phyloP scores from a whole-genome alignment of 495 filamentous ascomycete genomes.

The Lasiosphaeria miniovina region DNA sequence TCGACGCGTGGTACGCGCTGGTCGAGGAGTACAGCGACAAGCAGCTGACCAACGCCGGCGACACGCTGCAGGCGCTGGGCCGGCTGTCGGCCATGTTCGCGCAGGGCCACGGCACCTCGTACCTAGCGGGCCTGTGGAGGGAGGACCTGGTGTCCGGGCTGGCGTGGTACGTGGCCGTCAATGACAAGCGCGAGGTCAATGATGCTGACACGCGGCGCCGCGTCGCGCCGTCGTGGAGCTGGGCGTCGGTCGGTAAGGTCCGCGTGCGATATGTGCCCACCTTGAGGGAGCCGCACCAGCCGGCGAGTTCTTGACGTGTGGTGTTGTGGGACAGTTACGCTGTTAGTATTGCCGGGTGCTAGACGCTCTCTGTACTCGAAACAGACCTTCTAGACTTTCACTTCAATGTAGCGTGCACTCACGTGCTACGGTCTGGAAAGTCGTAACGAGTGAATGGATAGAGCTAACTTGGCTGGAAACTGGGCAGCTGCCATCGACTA shows the following conservation, averaged over 20 bases:
- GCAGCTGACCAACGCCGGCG: conserved; percentile 11
- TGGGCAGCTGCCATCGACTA: no score
- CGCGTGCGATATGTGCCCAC: conserved; percentile 13
- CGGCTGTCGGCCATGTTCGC: conserved; percentile 16
- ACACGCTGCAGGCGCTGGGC: conserved; percentile 18
- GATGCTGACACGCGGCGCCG: neutral
- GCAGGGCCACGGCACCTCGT: conserved; percentile 10
- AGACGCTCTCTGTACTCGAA: no score
- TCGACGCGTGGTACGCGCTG: conserved; percentile 16
- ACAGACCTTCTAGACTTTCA: no score
- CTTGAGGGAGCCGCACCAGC: neutral
- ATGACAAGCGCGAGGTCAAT: conserved; percentile 9
- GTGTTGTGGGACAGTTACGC: no score
- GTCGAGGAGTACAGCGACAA: conserved; percentile 17
- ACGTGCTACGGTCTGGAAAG: no score
- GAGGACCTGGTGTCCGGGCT: conserved; percentile 20
- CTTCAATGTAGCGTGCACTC: no score
- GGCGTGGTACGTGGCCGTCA: conserved; percentile 22
- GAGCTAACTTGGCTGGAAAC: no score
- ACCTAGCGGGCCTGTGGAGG: conserved; percentile 25
- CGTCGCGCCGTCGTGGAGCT: conserved; percentile 22
- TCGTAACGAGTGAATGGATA: no score
- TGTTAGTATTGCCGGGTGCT: no score
- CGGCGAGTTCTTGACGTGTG: no score
- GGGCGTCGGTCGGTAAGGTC: conserved; percentile 21